Base-by-base conservation (phyloP, 306 rosid genomes). In the Aeschynomene evenia region DNA sequence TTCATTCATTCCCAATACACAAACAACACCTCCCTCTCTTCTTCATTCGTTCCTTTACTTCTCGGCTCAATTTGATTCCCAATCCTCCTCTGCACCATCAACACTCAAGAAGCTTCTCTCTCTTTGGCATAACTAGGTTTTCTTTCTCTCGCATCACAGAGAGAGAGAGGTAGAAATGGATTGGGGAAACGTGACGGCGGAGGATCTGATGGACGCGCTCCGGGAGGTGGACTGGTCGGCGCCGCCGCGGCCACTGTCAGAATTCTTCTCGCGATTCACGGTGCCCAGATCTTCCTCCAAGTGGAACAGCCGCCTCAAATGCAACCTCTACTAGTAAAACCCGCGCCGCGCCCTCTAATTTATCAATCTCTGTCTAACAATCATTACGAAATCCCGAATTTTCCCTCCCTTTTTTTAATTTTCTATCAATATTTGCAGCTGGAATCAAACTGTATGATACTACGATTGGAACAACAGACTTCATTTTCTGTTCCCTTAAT, bases 151-250 rank as follows among this genome's bases (percentile, higher is more conserved):
- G 6, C 48, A 40, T 40, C 48, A 40, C 4, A 11, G 48, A 33
- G 13, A 54, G 4, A 40, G 4, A 52, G 39, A 54, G 29, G 31
- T n/a, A 16, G 3, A 36, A 4, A 77, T 77, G 99, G 99, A 95
- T 83, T 95, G 99, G 99, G 96, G 96, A 72, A 95, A 82, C 90
- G 99, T 95, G 4, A 95, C 93, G 40, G 93, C 91, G 0, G 97
- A 91, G 84, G 99, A 95, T 91, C 93, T 95, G 46, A 28, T 91
- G 77, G 97, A 95, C 61, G 99, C 97, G 1, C 96, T 95, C 57
- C 96, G 99, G 26, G 99, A 95, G 81, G 99, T 95, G 1, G 99
- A 95, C 58, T 95, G 99, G 99, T 95, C 99, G 3, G 84, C 96
- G 55, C 99, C 99, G 53, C 99, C 99, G 46, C 97, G 99, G 0